A percentile compares a stretch with the other conserved stretches of the same genome.
Evolutionary conservation across 345 rosid genomes (phyloP).

Genomic region (Conringia planisiliqua): DNA sequence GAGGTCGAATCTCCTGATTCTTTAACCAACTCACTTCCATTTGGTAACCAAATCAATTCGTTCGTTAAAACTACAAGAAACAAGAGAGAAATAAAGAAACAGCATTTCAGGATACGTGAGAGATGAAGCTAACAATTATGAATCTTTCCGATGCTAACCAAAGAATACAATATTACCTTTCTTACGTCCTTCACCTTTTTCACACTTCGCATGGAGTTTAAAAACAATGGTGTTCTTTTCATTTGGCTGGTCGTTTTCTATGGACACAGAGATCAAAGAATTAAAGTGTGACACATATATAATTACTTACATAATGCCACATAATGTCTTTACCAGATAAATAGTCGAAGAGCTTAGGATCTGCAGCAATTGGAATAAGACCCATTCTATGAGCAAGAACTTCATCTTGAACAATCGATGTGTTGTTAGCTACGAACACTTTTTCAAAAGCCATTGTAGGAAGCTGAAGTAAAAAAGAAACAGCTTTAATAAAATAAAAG

Average conservation of each 20-base stretch:
- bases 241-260: conserved; percentile 74
- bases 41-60: conserved; percentile 74
- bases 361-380: conserved; percentile 77
- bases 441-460: conserved; percentile 98
- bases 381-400: conserved; percentile 96
- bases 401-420: conserved; percentile 84
- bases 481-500: background rate
- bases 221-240: conserved; percentile 94
- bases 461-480: conserved; percentile 40
- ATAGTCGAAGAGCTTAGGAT: conserved; percentile 82
- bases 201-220: conserved; percentile 75
- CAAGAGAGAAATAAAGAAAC: background rate
- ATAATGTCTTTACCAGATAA: conserved; percentile 52
- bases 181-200: conserved; percentile 29
- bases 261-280: background rate
- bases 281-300: background rate
- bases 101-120: background rate
- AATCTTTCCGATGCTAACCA: background rate
- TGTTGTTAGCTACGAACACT: conserved; percentile 82
- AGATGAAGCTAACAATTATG: background rate
- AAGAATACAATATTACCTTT: conserved; percentile 36
- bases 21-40: conserved; percentile 73
- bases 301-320: background rate
- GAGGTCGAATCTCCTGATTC: conserved; percentile 45
- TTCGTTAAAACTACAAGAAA: conserved; percentile 58